A percentile compares a stretch with the other conserved stretches of the same genome.
These are phyloP conservation scores for Hsuehochloa calcarea DNA, from an alignment of 176 grass and related monocot species.

Conservation along the genomic window DNA sequence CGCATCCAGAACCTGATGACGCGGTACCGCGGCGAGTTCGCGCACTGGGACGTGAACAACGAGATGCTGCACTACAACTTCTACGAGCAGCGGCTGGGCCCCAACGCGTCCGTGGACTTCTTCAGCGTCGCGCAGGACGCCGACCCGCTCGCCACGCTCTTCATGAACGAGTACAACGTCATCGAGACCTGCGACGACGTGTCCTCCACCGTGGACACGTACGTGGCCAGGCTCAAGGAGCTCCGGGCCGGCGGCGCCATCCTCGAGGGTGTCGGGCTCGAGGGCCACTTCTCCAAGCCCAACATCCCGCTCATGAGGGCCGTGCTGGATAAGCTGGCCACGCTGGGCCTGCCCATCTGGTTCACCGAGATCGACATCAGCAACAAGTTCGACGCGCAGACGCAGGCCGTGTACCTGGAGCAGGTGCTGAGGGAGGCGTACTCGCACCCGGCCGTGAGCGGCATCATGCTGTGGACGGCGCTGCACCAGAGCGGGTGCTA, in stretches of 20 bases:
- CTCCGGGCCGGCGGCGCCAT: constrained; percentile 63
- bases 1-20: constrained; percentile 81
- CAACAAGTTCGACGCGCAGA: constrained; percentile 65
- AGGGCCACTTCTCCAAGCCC: constrained; percentile 89
- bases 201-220: constrained; percentile 77
- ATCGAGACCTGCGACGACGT: constrained; percentile 90
- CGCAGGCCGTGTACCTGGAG: constrained; percentile 79
- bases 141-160: constrained; percentile 88
- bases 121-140: constrained; percentile 86
- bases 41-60: constrained; percentile 98
- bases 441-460: constrained; percentile 76
- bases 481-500: constrained; percentile 80
- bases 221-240: constrained; percentile 63
- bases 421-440: constrained; percentile 87
- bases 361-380: constrained; percentile 95
- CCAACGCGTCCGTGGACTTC: constrained; percentile 79
- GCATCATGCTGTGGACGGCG: constrained; percentile 90
- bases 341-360: constrained; percentile 87
- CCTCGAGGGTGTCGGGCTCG: constrained; percentile 75
- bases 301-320: constrained; percentile 89
- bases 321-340: constrained; percentile 87
- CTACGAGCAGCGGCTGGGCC: constrained; percentile 83
- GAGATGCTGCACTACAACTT: constrained; percentile 98
- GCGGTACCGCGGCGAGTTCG: constrained; percentile 91
- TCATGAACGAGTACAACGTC: constrained; percentile 99